A percentile compares a stretch with the other conserved stretches of the same genome.
These are phyloP conservation scores for Mesembryanthemum crystallinum DNA, from an alignment of 148 eudicot species.

Conservation along the genomic window DNA sequence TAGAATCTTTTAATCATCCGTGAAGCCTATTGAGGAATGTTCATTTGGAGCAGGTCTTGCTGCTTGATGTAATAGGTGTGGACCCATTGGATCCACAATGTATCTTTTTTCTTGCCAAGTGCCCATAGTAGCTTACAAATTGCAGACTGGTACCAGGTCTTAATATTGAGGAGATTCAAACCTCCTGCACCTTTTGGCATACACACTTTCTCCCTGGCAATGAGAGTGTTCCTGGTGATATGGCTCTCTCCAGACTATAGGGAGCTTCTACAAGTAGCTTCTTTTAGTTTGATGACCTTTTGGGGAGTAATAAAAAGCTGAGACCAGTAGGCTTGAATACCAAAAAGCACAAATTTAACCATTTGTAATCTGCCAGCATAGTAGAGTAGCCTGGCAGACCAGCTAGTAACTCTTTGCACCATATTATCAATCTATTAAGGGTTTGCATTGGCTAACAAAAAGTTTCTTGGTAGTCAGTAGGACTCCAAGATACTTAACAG, in stretches of 20 bases:
- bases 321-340: background rate
- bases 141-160: background rate
- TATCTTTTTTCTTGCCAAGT: background rate
- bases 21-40: background rate
- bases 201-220: background rate
- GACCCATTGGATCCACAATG: background rate
- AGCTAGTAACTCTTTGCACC: background rate
- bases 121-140: background rate
- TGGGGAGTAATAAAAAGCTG: background rate
- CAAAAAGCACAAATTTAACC: background rate
- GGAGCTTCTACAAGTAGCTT: background rate
- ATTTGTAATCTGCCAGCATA: background rate
- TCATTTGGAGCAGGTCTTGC: background rate
- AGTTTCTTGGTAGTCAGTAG: background rate
- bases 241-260: background rate
- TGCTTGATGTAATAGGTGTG: background rate
- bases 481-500: background rate
- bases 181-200: background rate
- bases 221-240: background rate
- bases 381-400: background rate
- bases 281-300: background rate
- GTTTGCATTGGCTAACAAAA: background rate
- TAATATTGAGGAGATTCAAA: background rate
- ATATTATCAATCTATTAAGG: background rate
- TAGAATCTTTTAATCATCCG: background rate